These are phyloP conservation scores for Phaeoacremonium minimum DNA, from an alignment of 2,329 filamentous ascomycete species.

Conservation along the genomic window DNA sequence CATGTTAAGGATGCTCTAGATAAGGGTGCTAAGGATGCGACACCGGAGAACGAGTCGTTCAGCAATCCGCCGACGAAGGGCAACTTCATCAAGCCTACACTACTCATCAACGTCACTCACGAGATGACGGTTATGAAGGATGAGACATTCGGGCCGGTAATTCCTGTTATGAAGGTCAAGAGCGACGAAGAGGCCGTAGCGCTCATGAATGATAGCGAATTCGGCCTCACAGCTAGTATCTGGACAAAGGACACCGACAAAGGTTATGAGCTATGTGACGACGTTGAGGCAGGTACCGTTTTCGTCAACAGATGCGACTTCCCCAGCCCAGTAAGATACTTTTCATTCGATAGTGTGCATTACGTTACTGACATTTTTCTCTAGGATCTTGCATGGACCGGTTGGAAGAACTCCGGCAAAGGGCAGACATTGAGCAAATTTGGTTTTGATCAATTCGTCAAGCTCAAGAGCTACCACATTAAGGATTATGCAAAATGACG, in stretches of 20 bases:
- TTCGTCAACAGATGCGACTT: constrained; percentile 95
- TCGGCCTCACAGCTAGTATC: constrained; percentile 91
- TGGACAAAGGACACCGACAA: constrained; percentile 85
- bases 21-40: constrained; percentile 80
- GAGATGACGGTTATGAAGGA: constrained; percentile 86
- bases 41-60: constrained; percentile 78
- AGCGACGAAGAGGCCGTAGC: constrained; percentile 75
- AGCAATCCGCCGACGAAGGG: constrained; percentile 67
- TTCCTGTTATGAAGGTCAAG: constrained; percentile 83
- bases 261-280: constrained; percentile 72
- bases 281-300: constrained; percentile 88
- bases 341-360: constrained; percentile 4
- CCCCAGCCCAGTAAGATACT: constrained; percentile 73
- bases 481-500: constrained; percentile 69
- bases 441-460: constrained; percentile 93
- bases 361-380: constrained; percentile 15
- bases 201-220: constrained; percentile 93
- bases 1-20: constrained; percentile 80
- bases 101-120: constrained; percentile 76
- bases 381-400: constrained; percentile 91
- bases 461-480: constrained; percentile 92
- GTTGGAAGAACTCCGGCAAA: constrained; percentile 95
- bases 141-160: constrained; percentile 92
- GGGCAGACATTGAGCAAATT: constrained; percentile 85
- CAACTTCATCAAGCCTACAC: constrained; percentile 84